Conservation (phyloP, 202 grass and related monocot species). For the Digitaria exilis region DNA sequence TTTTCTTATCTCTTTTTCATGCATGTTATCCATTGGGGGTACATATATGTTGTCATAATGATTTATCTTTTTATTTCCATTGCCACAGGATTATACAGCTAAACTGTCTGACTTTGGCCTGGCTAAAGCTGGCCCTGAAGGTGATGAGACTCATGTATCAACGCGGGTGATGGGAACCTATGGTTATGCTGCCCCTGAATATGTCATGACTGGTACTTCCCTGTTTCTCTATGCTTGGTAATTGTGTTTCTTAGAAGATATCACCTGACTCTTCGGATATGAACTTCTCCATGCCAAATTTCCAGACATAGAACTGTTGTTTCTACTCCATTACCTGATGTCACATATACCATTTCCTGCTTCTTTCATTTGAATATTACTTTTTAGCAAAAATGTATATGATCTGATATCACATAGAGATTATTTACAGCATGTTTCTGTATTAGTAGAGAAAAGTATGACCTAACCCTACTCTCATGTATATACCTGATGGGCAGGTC, state of each 20-base stretch:
- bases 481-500: slow-evolving; percentile 58
- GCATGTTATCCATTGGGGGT: slow-evolving; percentile 7
- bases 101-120: slow-evolving; percentile 97
- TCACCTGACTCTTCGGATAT: background rate
- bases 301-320: background rate
- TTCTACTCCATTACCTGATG: slow-evolving; percentile 24
- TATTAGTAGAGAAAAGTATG: slow-evolving; percentile 11
- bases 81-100: slow-evolving; percentile 85
- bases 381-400: background rate
- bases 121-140: slow-evolving; percentile 95
- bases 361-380: background rate
- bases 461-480: slow-evolving; percentile 16
- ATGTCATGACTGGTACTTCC: slow-evolving; percentile 93
- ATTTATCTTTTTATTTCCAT: slow-evolving; percentile 39
- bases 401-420: background rate
- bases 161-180: slow-evolving; percentile 98
- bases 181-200: slow-evolving; percentile 98
- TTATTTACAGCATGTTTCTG: slow-evolving; percentile 15
- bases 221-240: slow-evolving; percentile 17
- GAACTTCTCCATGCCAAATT: slow-evolving; percentile 19
- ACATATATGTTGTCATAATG: slow-evolving; percentile 20
- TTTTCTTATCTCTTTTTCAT: slow-evolving; percentile 20
- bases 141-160: slow-evolving; percentile 97
- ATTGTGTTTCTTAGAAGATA: background rate
- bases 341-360: background rate